Evolutionary conservation across 2,329 filamentous ascomycete genomes (phyloP).

Genomic region (Pseudopyrenochaeta lycopersici): DNA sequence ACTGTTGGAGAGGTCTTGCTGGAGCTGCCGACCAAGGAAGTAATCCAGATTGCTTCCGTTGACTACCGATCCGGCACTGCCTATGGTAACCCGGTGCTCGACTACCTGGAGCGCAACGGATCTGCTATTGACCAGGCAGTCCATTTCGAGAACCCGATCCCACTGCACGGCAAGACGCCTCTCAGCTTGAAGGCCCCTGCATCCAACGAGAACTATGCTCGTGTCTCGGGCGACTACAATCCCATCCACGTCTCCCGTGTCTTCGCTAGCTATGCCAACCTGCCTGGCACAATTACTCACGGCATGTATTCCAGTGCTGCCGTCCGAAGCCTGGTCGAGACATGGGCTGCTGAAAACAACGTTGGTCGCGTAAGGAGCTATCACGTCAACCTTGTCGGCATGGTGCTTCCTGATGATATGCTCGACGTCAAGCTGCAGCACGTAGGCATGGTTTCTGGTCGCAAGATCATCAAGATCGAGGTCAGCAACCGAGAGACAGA

Average conservation of each 20-base stretch:
- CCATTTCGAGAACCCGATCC: slow-evolving; percentile 97
- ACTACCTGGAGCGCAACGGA: slow-evolving; percentile 92
- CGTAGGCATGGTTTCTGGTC: slow-evolving; percentile 95
- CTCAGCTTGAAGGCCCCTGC: slow-evolving; percentile 89
- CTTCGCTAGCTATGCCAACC: slow-evolving; percentile 93
- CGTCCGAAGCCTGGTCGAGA: slow-evolving; percentile 94
- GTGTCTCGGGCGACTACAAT: slow-evolving; percentile 98
- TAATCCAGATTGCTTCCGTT: slow-evolving; percentile 96
- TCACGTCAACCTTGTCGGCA: slow-evolving; percentile 95
- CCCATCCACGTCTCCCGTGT: slow-evolving; percentile 98
- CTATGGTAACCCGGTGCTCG: slow-evolving; percentile 94
- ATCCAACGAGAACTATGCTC: slow-evolving; percentile 97
- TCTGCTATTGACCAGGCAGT: slow-evolving; percentile 94
- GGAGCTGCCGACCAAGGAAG: slow-evolving; percentile 94
- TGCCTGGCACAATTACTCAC: slow-evolving; percentile 97
- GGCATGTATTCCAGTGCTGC: slow-evolving; percentile 99
- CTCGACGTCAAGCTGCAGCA: slow-evolving; percentile 96
- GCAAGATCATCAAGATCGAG: slow-evolving; percentile 99
- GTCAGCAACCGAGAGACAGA: slow-evolving; percentile 94
- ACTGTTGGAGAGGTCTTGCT: slow-evolving; percentile 92
- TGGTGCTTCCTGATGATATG: slow-evolving; percentile 97
- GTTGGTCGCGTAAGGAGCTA: slow-evolving; percentile 96
- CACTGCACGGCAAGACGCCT: slow-evolving; percentile 89
- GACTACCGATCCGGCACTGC: slow-evolving; percentile 93
- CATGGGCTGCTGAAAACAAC: slow-evolving; percentile 99